Evolutionary conservation across 2,329 filamentous ascomycete species (phyloP), one percentile per base, ranked within the genome.

Genomic region (Fusarium bulbicola): DNA sequence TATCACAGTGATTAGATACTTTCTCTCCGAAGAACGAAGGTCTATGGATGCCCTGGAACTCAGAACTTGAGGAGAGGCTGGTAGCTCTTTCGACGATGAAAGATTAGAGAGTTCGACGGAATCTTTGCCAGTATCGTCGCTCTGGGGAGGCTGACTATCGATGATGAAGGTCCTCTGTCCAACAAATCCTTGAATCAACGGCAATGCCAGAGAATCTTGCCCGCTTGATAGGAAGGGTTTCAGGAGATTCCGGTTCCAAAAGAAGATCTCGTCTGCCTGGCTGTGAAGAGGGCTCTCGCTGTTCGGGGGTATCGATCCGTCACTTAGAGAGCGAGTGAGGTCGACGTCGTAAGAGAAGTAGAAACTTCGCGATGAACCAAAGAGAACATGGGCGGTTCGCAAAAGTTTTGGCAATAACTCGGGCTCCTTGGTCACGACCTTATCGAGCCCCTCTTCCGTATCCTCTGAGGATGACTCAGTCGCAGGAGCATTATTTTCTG

Each of bases 271-370:
- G 80, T 98, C 94, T 28, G 92, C 94, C 65, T 89, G 87, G 71
- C 89, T 89, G 80, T 94, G 88, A 8, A 97, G 84, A 11, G 95
- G 91, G 9, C 74, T 47, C 32, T 79, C 76, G 13, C 72, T 63
- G n/a, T 67, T 75, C 2, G 74, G 52, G 18, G 77, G 45, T 21
- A 68, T 54, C 1, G 75, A 60, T 36, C 75, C 69, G 50, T 81
- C 85, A 6, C 83, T 82, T 62, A 90, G 77, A 70, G 88, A 91
- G 63, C 92, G 89, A 2, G 96, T 98, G 57, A 99, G 89, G 80
- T 99, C 95, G 79, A 95, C 89, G 73, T 99, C 96, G 80, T 99
- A 98, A 1, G 95, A 95, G 81, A 95, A 99, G 85, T 92, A 98
- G 81, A 98, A 98, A 80, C 94, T 98, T 71, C 89, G 88, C 0